Evolutionary conservation across 2,329 filamentous ascomycete genomes (phyloP), one percentile per base, ranked within the genome.

Genomic region (Fusarium sarcochroum): DNA sequence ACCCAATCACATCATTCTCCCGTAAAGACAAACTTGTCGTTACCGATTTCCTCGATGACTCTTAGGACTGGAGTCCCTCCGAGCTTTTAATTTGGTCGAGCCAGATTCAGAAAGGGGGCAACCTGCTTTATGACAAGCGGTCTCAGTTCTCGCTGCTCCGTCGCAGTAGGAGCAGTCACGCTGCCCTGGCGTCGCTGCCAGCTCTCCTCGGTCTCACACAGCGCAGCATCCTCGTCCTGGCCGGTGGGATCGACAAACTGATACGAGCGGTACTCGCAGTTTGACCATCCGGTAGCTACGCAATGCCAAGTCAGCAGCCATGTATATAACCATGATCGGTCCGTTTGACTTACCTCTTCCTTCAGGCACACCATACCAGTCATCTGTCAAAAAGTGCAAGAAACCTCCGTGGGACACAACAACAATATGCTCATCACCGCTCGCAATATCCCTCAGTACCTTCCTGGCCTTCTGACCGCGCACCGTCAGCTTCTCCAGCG

Each of bases 371-470:
- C 89, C 91, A 54, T 88, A 83, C 88, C 90, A 97, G 74, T 97
- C 93, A 70, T 94, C 88, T 1, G 93, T 96, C 66, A 97, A 81
- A 73, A 93, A 97, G 77, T 97, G 94, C 73, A 97, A 77, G 71
- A 94, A 92, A 1, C 91, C 92, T 3, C 94, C 94, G 73, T 97
- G 94, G 5, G 93, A 91, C 9, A 97, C 93, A 3, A 94, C 84
- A 0, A 91, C 88, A 27, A 97, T 87, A 71, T 95, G 87, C 5
- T 81, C 83, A 73, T 92, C 89, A 0, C 68, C 75, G 72, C 91
- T 63, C 2, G 76, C 77, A 51, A 81, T 73, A 41, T 85, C 80
- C 17, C 86, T 76, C 63, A 96, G 76, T 80, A 86, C 89, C 14
- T 81, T 72, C 42, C 93, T 83, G 7, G 89, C 88, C 23, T 83